These are phyloP conservation scores for Trichosporon ovoides DNA, from an alignment of 1,284 basidiomycete species.

Conservation along the genomic window DNA sequence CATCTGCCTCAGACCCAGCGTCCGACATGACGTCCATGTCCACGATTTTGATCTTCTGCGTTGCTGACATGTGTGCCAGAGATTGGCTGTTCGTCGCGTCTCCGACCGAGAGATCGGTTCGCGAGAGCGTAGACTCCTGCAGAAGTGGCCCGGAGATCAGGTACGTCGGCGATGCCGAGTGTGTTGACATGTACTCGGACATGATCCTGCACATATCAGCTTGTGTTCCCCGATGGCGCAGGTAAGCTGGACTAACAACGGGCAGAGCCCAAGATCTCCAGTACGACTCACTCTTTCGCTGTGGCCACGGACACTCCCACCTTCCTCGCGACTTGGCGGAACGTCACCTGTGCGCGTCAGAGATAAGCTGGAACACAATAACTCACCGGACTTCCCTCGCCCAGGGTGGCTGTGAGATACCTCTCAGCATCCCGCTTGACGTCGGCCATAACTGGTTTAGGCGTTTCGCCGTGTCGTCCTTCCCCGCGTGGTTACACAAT, in stretches of 20 bases:
- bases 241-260: no score
- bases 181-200: slow-evolving; percentile 20
- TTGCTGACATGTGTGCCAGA: slow-evolving; percentile 27
- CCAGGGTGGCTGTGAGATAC: slow-evolving; percentile 8
- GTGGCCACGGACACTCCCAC: slow-evolving; percentile 36
- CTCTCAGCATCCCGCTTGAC: neutral
- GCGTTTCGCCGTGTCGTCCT: no score
- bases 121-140: slow-evolving; percentile 22
- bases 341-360: slow-evolving; percentile 33
- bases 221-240: no score
- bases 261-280: no score
- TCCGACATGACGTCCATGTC: slow-evolving; percentile 45
- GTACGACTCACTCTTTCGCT: slow-evolving; percentile 38
- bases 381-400: slow-evolving; percentile 12
- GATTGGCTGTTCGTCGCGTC: slow-evolving; percentile 23
- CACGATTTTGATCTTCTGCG: slow-evolving; percentile 35
- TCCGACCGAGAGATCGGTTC: slow-evolving; percentile 18
- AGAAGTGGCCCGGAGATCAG: slow-evolving; percentile 38
- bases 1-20: slow-evolving; percentile 35
- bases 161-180: slow-evolving; percentile 32
- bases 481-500: no score
- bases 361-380: no score
- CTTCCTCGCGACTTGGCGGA: slow-evolving; percentile 37
- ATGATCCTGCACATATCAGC: slow-evolving; percentile 22
- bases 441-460: neutral